Conservation (phyloP, 768 basidiomycete genomes). For the Pleurotus salmoneostramineus region DNA sequence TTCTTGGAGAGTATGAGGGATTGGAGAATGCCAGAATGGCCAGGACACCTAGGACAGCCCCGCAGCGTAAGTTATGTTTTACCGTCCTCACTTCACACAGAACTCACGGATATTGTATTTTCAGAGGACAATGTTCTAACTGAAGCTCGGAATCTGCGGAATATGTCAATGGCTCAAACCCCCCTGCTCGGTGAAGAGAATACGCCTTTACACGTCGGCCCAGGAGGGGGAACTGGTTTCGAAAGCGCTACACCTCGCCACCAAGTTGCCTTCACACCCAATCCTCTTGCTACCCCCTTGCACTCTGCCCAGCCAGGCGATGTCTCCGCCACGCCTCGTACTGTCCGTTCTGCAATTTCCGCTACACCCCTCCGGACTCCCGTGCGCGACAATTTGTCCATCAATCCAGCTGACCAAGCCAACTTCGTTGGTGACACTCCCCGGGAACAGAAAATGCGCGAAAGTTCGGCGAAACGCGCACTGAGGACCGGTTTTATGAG, state of each 20-base stretch:
- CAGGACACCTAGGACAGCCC: slow-evolving; percentile 90
- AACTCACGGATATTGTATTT: slow-evolving; percentile 2
- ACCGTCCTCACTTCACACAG: background rate
- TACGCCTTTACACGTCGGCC: slow-evolving; percentile 78
- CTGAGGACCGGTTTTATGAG: slow-evolving; percentile 78
- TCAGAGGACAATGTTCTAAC: slow-evolving; percentile 94
- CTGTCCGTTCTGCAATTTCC: slow-evolving; percentile 34
- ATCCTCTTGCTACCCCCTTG: slow-evolving; percentile 88
- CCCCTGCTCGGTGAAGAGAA: slow-evolving; percentile 97
- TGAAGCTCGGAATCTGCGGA: slow-evolving; percentile 93
- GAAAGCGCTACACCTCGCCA: slow-evolving; percentile 95
- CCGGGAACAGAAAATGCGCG: slow-evolving; percentile 63
- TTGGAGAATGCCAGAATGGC: slow-evolving; percentile 88
- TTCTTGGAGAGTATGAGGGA: slow-evolving; percentile 91
- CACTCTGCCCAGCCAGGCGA: slow-evolving; percentile 37
- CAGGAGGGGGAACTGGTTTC: slow-evolving; percentile 86
- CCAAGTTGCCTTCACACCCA: slow-evolving; percentile 89
- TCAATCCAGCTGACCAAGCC: slow-evolving; percentile 71
- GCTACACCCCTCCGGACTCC: slow-evolving; percentile 93
- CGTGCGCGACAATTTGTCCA: slow-evolving; percentile 84
- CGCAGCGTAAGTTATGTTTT: slow-evolving; percentile 73
- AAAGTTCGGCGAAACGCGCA: slow-evolving; percentile 65
- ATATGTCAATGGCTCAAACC: slow-evolving; percentile 90
- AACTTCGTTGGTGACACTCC: slow-evolving; percentile 65
- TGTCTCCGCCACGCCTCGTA: slow-evolving; percentile 53